phyloP scores from a whole-genome alignment of 257 asterid species.

The Capsicum rhomboideum region DNA sequence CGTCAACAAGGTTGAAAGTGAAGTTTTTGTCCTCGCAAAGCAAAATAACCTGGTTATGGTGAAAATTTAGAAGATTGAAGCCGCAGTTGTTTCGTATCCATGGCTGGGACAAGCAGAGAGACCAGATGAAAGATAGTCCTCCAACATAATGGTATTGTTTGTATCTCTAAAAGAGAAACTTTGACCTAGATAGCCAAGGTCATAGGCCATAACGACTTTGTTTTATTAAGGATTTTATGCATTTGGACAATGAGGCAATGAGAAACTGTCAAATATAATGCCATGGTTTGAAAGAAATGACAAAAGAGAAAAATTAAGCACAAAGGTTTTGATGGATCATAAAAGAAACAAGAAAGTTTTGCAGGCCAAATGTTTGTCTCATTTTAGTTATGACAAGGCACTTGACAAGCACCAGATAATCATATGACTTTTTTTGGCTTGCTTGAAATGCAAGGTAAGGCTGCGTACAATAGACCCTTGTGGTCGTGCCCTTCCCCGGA shows the following conservation, averaged over 20 bases:
- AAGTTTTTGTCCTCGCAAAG: neutral
- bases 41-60: neutral
- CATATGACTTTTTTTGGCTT: neutral
- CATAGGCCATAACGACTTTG: neutral
- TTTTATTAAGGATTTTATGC: neutral
- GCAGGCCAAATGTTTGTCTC: conserved; percentile 1
- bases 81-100: neutral
- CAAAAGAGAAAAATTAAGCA: neutral
- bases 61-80: neutral
- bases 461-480: too few relatives aligned
- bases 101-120: neutral
- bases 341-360: neutral
- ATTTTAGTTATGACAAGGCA: neutral
- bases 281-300: neutral
- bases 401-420: too few relatives aligned
- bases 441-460: too few relatives aligned
- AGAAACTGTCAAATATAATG: neutral
- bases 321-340: neutral
- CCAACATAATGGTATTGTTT: neutral
- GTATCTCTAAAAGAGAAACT: neutral
- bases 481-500: too few relatives aligned
- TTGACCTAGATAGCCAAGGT: neutral
- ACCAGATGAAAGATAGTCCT: neutral
- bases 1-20: neutral
- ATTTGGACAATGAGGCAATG: neutral